Evolutionary conservation across 768 basidiomycete species (phyloP).

Genomic region (Tubosaeta sp.): DNA sequence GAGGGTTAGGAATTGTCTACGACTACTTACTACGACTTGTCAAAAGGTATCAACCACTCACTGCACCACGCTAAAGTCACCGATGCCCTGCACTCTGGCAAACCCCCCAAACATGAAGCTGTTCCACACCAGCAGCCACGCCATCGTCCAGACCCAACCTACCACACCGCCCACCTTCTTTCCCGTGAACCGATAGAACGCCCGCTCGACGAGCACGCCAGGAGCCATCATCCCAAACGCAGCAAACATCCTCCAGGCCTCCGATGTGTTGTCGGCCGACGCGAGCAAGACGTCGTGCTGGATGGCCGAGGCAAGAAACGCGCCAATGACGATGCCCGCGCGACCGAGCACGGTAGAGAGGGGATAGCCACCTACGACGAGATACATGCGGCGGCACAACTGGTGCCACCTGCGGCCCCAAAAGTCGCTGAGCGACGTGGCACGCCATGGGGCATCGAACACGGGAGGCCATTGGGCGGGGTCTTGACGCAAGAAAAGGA

Average conservation of each 20-base stretch:
- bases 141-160: slow-evolving; percentile 33
- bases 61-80: no score
- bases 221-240: slow-evolving; percentile 56
- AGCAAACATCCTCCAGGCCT: slow-evolving; percentile 38
- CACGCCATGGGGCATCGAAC: slow-evolving; percentile 31
- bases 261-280: slow-evolving; percentile 44
- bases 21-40: no score
- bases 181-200: slow-evolving; percentile 21
- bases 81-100: no score
- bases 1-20: no score
- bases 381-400: slow-evolving; percentile 29
- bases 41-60: no score
- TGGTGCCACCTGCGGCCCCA: slow-evolving; percentile 40
- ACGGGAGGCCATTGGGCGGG: slow-evolving; percentile 32
- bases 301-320: background rate
- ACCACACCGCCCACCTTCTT: slow-evolving; percentile 26
- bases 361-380: slow-evolving; percentile 12
- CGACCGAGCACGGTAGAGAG: background rate
- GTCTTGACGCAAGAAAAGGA: slow-evolving; percentile 28
- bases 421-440: slow-evolving; percentile 35
- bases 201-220: slow-evolving; percentile 44
- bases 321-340: background rate
- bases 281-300: slow-evolving; percentile 39
- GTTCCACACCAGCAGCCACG: background rate
- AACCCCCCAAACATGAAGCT: no score